Evolutionary conservation across 352 stramenopile genomes (phyloP), one percentile per base, ranked within the genome.

Genomic region (Phytophthora ohioensis): DNA sequence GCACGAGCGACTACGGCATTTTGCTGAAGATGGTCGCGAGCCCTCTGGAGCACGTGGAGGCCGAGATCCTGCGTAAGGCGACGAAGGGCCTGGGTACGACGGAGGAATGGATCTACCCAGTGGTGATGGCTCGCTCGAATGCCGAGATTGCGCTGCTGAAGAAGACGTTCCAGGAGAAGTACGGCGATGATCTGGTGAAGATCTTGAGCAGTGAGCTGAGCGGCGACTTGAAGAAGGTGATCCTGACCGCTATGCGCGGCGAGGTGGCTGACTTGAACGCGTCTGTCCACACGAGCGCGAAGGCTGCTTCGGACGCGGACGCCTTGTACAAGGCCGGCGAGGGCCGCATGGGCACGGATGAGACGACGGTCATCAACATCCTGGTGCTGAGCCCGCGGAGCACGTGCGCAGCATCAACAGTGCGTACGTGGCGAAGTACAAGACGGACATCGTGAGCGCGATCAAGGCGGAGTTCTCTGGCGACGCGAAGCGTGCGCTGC

Each of bases 111-210:
- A 78, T 90, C 52, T 90, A 85, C 71, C 82, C 80, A 6, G 49
- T 76, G 0, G 48, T 76, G 32, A 73, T 89, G 17, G 82, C 74
- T 54, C 82, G 86, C 60, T 84, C 85, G 15, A 88, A 88, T 62
- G 59, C 52, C 15, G 85, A 91, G 58, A 81, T 92, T 55, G 74
- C 75, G 71, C 81, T 92, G 60, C 71, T 91, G 45, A 91, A 92
- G 82, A 89, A 90, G 78, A 84, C 82, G 1, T 91, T 80, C 73
- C 78, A 86, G 53, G 73, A 88, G 27, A 17, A 84, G 34, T 79
- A 84, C 67, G 70, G 72, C 43, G 68, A 87, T 17, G 82, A 91
- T 27, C 60, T 92, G 35, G 73, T 75, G n/a, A 71, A 81, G 51
- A 64, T 73, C 17, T 45, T 90, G 49, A 69, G 84, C 54, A 56